Evolutionary conservation across 768 basidiomycete species (phyloP).

Genomic region (Calocybe gangraenosa): DNA sequence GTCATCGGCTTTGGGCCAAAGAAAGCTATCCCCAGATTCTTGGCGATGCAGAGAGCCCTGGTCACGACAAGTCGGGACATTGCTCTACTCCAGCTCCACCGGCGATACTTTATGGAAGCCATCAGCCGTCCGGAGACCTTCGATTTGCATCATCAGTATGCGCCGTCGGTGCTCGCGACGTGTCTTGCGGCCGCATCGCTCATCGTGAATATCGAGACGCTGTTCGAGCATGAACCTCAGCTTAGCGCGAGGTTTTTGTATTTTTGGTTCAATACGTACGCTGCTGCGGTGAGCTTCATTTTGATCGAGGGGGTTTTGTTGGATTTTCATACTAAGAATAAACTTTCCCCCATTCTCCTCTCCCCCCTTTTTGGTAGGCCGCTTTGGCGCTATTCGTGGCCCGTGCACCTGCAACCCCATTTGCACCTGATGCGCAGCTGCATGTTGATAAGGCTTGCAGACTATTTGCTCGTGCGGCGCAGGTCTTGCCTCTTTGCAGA

Average conservation of each 20-base stretch:
- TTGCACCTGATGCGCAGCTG: conserved; percentile 56
- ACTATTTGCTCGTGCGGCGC: conserved; percentile 54
- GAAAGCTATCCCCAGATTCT: conserved; percentile 48
- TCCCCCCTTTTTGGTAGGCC: conserved; percentile 32
- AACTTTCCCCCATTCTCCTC: too few species aligned
- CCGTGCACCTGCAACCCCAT: conserved; percentile 53
- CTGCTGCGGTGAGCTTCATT: conserved; percentile 52
- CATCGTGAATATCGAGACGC: conserved; percentile 50
- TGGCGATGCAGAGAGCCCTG: conserved; percentile 63
- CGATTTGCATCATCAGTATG: conserved; percentile 53
- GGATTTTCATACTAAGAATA: conserved; percentile 1
- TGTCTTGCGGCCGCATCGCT: conserved; percentile 57
- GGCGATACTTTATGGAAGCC: conserved; percentile 63
- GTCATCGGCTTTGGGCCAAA: too few species aligned
- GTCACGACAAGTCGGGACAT: conserved; percentile 54
- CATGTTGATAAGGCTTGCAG: conserved; percentile 56
- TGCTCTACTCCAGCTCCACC: conserved; percentile 66
- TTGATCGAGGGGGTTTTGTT: neutral
- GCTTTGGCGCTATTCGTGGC: conserved; percentile 63
- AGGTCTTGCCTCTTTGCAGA: conserved; percentile 55
- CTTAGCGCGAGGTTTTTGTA: conserved; percentile 62
- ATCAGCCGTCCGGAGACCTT: conserved; percentile 51
- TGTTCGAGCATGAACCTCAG: conserved; percentile 56
- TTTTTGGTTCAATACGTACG: conserved; percentile 75
- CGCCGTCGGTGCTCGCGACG: conserved; percentile 68